A percentile compares a stretch with the other conserved stretches of the same genome.
Evolutionary conservation across 2,329 filamentous ascomycete genomes (phyloP).

Genomic region (Emmonsiellopsis sp.): DNA sequence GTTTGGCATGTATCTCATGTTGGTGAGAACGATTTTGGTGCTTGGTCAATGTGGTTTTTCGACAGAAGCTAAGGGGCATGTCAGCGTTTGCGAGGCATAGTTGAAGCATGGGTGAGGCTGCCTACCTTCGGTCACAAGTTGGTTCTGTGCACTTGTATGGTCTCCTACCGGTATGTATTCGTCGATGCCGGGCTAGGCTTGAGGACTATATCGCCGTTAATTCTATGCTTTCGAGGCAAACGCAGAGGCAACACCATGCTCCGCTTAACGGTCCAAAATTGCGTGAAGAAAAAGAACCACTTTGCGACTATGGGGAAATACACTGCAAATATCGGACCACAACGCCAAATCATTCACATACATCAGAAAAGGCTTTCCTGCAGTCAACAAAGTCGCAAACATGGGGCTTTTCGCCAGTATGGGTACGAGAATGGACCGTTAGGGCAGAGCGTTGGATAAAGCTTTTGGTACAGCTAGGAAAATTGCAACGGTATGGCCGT

Average conservation of each 20-base stretch:
- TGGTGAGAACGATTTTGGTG: slow-evolving; percentile 16
- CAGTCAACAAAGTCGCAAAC: slow-evolving; percentile 35
- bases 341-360: slow-evolving; percentile 17
- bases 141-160: slow-evolving; percentile 16
- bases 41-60: slow-evolving; percentile 17
- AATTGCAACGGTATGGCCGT: slow-evolving; percentile 38
- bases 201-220: slow-evolving; percentile 14
- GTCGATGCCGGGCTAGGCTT: slow-evolving; percentile 15
- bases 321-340: not conserved
- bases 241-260: not conserved
- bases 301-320: not conserved
- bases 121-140: slow-evolving; percentile 15
- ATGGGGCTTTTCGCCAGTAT: slow-evolving; percentile 38
- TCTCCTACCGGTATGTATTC: slow-evolving; percentile 16
- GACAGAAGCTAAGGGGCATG: slow-evolving; percentile 12
- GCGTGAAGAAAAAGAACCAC: not conserved
- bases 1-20: slow-evolving; percentile 5
- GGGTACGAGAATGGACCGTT: slow-evolving; percentile 37
- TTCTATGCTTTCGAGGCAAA: not conserved
- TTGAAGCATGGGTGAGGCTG: not conserved
- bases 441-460: slow-evolving; percentile 41
- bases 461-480: slow-evolving; percentile 38
- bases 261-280: not conserved
- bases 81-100: not conserved
- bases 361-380: slow-evolving; percentile 37